phyloP scores from a whole-genome alignment of 2,329 filamentous ascomycete genomes.

The Aspergillus calidoustus region DNA sequence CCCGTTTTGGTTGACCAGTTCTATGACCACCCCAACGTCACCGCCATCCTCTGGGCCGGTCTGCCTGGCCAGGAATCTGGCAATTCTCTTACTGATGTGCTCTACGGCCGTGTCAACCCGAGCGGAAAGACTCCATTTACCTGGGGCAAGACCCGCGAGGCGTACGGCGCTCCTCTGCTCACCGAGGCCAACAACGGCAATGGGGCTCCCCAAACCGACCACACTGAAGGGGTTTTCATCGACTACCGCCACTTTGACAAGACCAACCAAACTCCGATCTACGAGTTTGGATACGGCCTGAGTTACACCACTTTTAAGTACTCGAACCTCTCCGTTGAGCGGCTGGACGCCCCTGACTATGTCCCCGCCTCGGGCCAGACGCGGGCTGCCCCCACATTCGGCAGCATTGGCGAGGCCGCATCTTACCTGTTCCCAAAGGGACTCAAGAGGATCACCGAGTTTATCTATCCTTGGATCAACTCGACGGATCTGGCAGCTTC shows the following conservation, averaged over 20 bases:
- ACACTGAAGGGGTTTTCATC: conserved; percentile 66
- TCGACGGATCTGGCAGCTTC: conserved; percentile 59
- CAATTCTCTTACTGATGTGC: conserved; percentile 73
- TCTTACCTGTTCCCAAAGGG: conserved; percentile 62
- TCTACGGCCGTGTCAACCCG: conserved; percentile 70
- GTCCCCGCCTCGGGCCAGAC: conserved; percentile 58
- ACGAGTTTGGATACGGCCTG: conserved; percentile 66
- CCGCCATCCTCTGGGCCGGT: conserved; percentile 75
- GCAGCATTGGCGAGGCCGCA: conserved; percentile 52
- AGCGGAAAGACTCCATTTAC: conserved; percentile 67
- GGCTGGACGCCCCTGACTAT: conserved; percentile 54
- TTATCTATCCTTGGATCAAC: conserved; percentile 70
- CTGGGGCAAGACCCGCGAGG: conserved; percentile 56
- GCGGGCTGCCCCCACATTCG: conserved; percentile 57
- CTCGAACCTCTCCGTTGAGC: conserved; percentile 59
- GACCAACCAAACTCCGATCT: conserved; percentile 60
- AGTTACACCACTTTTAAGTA: conserved; percentile 68
- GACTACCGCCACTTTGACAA: conserved; percentile 60
- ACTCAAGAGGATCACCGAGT: conserved; percentile 55
- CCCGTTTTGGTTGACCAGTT: conserved; percentile 74
- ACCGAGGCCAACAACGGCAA: conserved; percentile 63
- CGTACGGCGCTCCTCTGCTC: conserved; percentile 62
- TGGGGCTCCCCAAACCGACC: conserved; percentile 62
- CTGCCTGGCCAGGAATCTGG: conserved; percentile 77
- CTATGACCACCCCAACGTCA: conserved; percentile 67